A percentile compares a stretch with the other conserved stretches of the same genome.
These are phyloP conservation scores for Leccinum angustisporum DNA, from an alignment of 1,284 basidiomycete genomes.

Conservation along the genomic window DNA sequence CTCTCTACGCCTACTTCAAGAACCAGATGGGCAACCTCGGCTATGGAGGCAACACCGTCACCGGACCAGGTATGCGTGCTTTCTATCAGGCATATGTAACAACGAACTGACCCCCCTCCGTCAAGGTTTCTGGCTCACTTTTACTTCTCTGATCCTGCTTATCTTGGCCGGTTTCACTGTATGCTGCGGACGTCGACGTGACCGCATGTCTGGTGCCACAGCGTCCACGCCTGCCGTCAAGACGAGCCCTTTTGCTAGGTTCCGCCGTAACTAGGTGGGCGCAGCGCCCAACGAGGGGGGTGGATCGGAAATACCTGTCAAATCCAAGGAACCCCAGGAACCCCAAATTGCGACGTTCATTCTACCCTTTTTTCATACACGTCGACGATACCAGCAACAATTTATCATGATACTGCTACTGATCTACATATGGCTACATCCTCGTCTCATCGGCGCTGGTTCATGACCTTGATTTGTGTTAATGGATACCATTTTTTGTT, in stretches of 20 bases:
- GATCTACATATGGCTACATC: slow-evolving; percentile 3
- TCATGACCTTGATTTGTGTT: slow-evolving; percentile 5
- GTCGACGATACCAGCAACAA: slow-evolving; percentile 1
- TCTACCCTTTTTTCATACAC: slow-evolving; percentile 5
- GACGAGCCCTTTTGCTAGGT: slow-evolving; percentile 19
- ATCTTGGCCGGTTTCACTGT: slow-evolving; percentile 65
- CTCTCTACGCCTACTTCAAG: slow-evolving; percentile 62
- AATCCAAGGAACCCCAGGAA: neutral
- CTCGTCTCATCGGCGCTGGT: neutral
- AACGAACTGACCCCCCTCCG: neutral
- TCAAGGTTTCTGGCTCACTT: slow-evolving; percentile 73
- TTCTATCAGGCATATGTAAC: neutral
- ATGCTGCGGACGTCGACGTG: slow-evolving; percentile 62
- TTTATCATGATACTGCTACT: slow-evolving; percentile 15
- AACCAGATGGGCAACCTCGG: slow-evolving; percentile 53
- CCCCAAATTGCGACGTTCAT: neutral
- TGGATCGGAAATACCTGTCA: neutral
- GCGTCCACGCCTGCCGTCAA: slow-evolving; percentile 30
- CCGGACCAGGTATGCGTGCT: slow-evolving; percentile 54
- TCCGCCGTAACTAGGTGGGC: slow-evolving; percentile 22
- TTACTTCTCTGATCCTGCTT: slow-evolving; percentile 63
- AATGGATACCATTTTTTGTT: slow-evolving; percentile 4
- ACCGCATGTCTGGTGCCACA: slow-evolving; percentile 44
- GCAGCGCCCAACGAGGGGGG: neutral
- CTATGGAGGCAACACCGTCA: slow-evolving; percentile 43